phyloP scores from a whole-genome alignment of 192 early-diverging fungal genomes.

The Backusella tuberculispora region DNA sequence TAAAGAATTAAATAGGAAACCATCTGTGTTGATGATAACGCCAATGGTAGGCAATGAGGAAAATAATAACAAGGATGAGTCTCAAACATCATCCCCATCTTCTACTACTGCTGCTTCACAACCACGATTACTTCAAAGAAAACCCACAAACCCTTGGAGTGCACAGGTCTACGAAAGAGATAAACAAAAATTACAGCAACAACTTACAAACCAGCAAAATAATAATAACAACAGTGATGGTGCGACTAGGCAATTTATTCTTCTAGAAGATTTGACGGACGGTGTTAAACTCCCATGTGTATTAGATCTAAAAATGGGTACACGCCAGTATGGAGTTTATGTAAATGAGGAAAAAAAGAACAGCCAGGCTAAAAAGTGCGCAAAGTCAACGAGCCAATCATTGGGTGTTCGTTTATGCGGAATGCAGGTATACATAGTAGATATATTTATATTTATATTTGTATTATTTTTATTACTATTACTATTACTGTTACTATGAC shows the following conservation, averaged over 20 bases:
- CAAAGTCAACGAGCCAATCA: slow-evolving; percentile 85
- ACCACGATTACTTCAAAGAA: slow-evolving; percentile 5
- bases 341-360: slow-evolving; percentile 79
- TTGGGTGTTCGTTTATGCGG: slow-evolving; percentile 96
- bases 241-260: slow-evolving; percentile 78
- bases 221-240: not conserved
- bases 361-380: slow-evolving; percentile 92
- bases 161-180: slow-evolving; percentile 20
- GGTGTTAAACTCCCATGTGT: slow-evolving; percentile 91
- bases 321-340: slow-evolving; percentile 93
- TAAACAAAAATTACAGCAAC: slow-evolving; percentile 29
- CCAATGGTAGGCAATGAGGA: not conserved
- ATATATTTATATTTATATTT: not conserved
- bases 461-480: not conserved
- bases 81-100: not conserved
- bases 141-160: slow-evolving; percentile 18
- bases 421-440: slow-evolving; percentile 76
- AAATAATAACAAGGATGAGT: not conserved
- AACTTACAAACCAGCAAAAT: slow-evolving; percentile 43
- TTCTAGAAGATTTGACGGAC: slow-evolving; percentile 93
- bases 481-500: not conserved
- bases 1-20: slow-evolving; percentile 6
- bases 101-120: not conserved
- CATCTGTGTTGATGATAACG: not conserved
- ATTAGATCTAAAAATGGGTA: slow-evolving; percentile 98